A percentile compares a stretch with the other conserved stretches of the same genome.
Evolutionary conservation across 495 filamentous ascomycete genomes (phyloP).

Genomic region (Neurospora tetrasperma): DNA sequence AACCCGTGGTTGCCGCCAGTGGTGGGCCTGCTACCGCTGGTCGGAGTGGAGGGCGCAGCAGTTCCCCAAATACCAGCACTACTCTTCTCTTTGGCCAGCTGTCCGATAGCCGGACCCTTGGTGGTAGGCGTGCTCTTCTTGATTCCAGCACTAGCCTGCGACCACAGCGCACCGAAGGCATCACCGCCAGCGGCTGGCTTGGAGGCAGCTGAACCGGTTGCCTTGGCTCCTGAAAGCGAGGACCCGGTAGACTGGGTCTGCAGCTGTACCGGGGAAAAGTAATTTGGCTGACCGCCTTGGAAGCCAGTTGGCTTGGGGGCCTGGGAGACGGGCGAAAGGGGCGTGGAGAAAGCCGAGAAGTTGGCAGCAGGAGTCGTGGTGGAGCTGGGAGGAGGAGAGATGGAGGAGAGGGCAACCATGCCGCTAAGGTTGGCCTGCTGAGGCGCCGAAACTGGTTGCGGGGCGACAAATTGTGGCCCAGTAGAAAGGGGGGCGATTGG

Average conservation of each 20-base stretch:
- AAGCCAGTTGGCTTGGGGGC: constrained; percentile 53
- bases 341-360: constrained; percentile 45
- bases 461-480: constrained; percentile 63
- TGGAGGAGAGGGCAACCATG: constrained; percentile 69
- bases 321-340: constrained; percentile 33
- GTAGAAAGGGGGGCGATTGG: constrained; percentile 58
- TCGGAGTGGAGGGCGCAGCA: constrained; percentile 7
- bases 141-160: constrained; percentile 61
- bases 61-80: constrained; percentile 85
- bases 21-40: constrained; percentile 11
- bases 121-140: constrained; percentile 59
- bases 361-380: constrained; percentile 42
- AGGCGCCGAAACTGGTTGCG: constrained; percentile 70
- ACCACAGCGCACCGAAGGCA: constrained; percentile 83
- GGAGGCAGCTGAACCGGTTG: constrained; percentile 24
- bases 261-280: constrained; percentile 72
- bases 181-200: constrained; percentile 56
- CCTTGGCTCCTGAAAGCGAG: constrained; percentile 14
- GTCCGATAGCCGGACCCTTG: constrained; percentile 65
- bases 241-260: constrained; percentile 20
- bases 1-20: constrained; percentile 25
- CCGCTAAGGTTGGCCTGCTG: constrained; percentile 71
- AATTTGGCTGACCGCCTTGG: constrained; percentile 77
- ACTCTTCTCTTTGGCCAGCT: constrained; percentile 92
- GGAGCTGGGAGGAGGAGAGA: constrained; percentile 59